A percentile compares a stretch with the other conserved stretches of the same genome.
Evolutionary conservation across 805 yeast genomes (phyloP).

Genomic region (Candida quercuum): DNA sequence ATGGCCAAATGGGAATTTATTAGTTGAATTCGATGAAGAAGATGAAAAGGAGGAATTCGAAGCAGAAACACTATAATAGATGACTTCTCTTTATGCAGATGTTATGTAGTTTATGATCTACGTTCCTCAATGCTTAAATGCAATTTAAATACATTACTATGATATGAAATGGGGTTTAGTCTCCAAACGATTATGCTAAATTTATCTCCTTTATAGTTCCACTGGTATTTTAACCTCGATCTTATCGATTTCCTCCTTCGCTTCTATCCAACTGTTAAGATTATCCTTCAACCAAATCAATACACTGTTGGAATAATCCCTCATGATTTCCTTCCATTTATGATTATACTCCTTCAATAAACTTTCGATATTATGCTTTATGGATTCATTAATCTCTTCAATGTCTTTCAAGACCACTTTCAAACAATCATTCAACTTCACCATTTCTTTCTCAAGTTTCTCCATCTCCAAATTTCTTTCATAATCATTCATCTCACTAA

Average conservation of each 20-base stretch:
- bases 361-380: constrained; percentile 25
- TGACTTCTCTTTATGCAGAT: too few relatives aligned
- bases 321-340: constrained; percentile 26
- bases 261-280: constrained; percentile 34
- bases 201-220: background rate
- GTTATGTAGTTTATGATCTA: too few relatives aligned
- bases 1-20: constrained; percentile 70
- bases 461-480: constrained; percentile 34
- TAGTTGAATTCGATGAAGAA: constrained; percentile 38
- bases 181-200: too few relatives aligned
- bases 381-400: constrained; percentile 28
- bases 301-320: constrained; percentile 27
- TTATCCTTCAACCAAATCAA: constrained; percentile 33
- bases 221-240: constrained; percentile 7
- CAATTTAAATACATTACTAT: background rate
- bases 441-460: constrained; percentile 30
- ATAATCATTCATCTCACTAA: constrained; percentile 24
- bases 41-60: constrained; percentile 4
- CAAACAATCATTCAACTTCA: constrained; percentile 34
- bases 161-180: too few relatives aligned
- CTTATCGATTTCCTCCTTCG: constrained; percentile 22
- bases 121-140: constrained; percentile 5
- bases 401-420: constrained; percentile 31
- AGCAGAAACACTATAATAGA: too few relatives aligned
- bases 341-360: constrained; percentile 23